Evolutionary conservation across 805 yeast species (phyloP).

Genomic region (Monosporozyma servazzii): DNA sequence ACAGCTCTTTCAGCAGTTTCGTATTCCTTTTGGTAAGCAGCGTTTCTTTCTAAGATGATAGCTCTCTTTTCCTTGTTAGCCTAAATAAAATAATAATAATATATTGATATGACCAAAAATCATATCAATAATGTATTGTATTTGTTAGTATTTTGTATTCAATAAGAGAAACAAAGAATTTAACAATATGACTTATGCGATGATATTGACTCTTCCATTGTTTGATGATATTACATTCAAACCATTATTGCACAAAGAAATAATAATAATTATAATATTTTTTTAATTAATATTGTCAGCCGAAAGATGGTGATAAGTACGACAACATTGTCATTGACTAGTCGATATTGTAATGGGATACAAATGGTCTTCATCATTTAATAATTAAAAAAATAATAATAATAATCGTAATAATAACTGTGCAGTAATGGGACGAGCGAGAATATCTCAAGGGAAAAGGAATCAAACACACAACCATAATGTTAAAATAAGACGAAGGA

Average conservation of each 20-base stretch:
- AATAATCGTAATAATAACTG: neutral
- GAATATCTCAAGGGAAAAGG: neutral
- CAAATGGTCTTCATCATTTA: slow-evolving; percentile 45
- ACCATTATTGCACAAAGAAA: too few species aligned
- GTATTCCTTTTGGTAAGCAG: slow-evolving; percentile 94
- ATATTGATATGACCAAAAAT: neutral
- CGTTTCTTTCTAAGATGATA: slow-evolving; percentile 85
- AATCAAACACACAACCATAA: neutral
- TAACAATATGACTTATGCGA: too few species aligned
- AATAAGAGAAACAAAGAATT: too few species aligned
- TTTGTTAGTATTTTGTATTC: neutral
- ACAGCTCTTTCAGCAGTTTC: slow-evolving; percentile 83
- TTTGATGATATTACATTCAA: too few species aligned
- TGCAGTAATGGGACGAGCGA: slow-evolving; percentile 4
- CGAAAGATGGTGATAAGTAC: slow-evolving; percentile 70
- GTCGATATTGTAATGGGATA: slow-evolving; percentile 40
- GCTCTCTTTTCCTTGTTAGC: slow-evolving; percentile 50
- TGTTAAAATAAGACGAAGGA: neutral
- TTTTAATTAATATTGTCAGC: slow-evolving; percentile 33
- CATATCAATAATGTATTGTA: neutral
- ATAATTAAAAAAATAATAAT: neutral
- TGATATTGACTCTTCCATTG: neutral
- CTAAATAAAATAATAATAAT: slow-evolving; percentile 16
- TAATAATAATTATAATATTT: neutral
- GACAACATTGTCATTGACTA: slow-evolving; percentile 61